A percentile compares a stretch with the other conserved stretches of the same genome.
phyloP scores from a whole-genome alignment of 2,329 filamentous ascomycete genomes.

The Ploettnerulaceae sp. region DNA sequence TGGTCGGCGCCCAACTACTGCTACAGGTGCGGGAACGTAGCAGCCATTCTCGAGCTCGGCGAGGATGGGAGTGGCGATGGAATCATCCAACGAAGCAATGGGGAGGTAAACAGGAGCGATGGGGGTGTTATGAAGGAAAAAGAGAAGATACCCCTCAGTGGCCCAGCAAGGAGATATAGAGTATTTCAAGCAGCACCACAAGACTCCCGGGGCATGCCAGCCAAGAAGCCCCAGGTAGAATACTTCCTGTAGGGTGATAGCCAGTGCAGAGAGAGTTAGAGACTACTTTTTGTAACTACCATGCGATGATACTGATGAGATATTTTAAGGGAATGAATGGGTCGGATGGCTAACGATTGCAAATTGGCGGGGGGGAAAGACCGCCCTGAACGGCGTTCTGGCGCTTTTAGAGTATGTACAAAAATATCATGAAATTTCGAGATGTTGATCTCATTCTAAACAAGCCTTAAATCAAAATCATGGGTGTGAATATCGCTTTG shows the following conservation, averaged over 20 bases:
- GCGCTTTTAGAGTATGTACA: not conserved
- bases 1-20: constrained; percentile 98
- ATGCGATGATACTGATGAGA: not conserved
- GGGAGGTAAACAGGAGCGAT: constrained; percentile 49
- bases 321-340: not conserved
- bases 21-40: constrained; percentile 87
- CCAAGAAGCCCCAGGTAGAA: constrained; percentile 95
- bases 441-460: not conserved
- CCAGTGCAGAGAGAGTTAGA: not conserved
- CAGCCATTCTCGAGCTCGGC: constrained; percentile 85
- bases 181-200: constrained; percentile 97
- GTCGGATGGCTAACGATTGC: constrained; percentile 1
- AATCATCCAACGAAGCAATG: constrained; percentile 33
- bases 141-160: constrained; percentile 51
- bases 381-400: not conserved
- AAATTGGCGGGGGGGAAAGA: not conserved
- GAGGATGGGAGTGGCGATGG: constrained; percentile 77
- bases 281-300: not conserved
- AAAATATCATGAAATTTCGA: not conserved
- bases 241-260: constrained; percentile 64
- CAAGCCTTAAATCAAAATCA: not conserved
- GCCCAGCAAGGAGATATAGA: constrained; percentile 83
- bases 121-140: constrained; percentile 48
- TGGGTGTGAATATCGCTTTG: not conserved
- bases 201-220: constrained; percentile 94